Base-by-base conservation (phyloP, 2,329 filamentous ascomycete species). In the Penicillium olsonii region DNA sequence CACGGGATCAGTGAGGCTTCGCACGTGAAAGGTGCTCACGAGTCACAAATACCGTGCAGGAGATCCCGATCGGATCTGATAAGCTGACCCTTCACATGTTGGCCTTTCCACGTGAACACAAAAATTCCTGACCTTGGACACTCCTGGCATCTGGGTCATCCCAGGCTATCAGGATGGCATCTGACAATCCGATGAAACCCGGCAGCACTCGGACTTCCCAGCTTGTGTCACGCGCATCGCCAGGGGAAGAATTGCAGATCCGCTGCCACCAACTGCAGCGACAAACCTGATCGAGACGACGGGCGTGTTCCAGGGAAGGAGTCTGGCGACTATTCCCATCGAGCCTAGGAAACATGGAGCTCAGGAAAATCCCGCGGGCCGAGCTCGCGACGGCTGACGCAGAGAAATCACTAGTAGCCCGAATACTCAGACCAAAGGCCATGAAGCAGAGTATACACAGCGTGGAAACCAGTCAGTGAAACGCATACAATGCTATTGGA, bases 241-340 rank as follows among this genome's bases (percentile, higher is more conserved):
- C 54, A 76, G 76, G 1, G 74, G 75, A 22, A 76, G 61, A 15
- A 73, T 62, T 0, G 70, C 69, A 1, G 85, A 88, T 0, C 90
- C 90, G 2, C 79, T 81, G 0, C 87, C 86, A 2, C 90, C 90
- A 66, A 92, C 84, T 0, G 89, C 88, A 1, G 87, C 84, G 0
- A 87, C 86, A 60, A 95, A 92, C 0, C 90, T 89, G 54, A 95
- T 89, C 0, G 85, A 84, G n/a, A 81, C 83, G 35, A 94, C 87
- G 61, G 95, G 90, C 20, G 90, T 74, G 52, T 88, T 80, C 33
- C 76, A 78, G 0, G 89, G 88, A 1, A 95, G 75, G 4, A 94
- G 75, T 59, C 89, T 91, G 0, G 87, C 90, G 4, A 84, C 83
- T 1, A 83, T 83, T n/a, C 0, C 92, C 84, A 9, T 94, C 80